These are phyloP conservation scores for Rhodotorula babjevae DNA, from an alignment of 768 basidiomycete genomes.

Conservation along the genomic window DNA sequence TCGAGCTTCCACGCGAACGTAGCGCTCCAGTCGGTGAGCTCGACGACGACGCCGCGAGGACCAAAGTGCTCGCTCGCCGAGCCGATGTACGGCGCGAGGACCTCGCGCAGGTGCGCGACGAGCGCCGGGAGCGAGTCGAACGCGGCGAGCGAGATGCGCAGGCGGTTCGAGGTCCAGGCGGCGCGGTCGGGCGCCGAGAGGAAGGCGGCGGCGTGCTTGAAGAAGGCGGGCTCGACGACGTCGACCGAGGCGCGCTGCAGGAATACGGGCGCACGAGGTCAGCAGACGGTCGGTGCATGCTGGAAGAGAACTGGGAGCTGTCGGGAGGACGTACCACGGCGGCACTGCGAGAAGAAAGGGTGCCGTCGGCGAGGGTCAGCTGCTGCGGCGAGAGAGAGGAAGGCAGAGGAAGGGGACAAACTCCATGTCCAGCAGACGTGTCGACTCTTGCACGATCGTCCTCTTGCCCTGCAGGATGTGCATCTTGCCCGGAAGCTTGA, in stretches of 20 bases:
- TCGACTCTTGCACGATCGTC: neutral
- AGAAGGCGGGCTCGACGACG: neutral
- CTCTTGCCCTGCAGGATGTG: too few species aligned
- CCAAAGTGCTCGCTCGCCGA: neutral
- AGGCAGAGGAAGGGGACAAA: neutral
- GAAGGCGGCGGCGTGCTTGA: neutral
- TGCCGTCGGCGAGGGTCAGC: too few species aligned
- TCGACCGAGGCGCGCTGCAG: neutral
- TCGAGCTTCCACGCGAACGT: neutral
- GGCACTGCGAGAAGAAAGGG: neutral
- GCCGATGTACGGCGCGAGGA: neutral
- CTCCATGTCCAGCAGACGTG: neutral
- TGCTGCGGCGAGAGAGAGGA: too few species aligned
- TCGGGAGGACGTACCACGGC: neutral
- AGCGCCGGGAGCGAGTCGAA: neutral
- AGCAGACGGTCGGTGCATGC: neutral
- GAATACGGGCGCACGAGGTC: too few species aligned
- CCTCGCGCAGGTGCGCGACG: neutral
- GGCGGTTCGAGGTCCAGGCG: neutral
- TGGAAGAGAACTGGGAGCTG: too few species aligned
- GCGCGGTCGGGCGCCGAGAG: neutral
- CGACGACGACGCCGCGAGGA: neutral
- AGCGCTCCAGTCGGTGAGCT: neutral
- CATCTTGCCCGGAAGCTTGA: neutral
- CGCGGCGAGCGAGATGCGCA: neutral